Evolutionary conservation across 164 flowering plant species (phyloP).

Genomic region (Houttuynia cordata): DNA sequence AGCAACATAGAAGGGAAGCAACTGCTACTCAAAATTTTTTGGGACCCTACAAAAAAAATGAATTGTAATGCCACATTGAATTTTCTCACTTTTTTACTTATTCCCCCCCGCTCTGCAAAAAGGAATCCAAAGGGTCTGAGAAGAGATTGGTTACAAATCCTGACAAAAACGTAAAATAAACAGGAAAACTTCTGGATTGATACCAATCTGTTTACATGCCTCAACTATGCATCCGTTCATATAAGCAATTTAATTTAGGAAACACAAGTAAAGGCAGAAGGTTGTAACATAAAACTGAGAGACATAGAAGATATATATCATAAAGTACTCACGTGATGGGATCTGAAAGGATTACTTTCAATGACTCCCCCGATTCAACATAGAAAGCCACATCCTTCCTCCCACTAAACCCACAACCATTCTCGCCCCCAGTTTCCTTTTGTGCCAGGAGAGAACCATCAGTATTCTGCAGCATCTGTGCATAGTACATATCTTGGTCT

Average conservation of each 20-base stretch:
- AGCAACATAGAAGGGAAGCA: no score
- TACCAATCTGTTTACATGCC: no score
- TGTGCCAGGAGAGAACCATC: conserved; percentile 33
- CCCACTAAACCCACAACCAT: conserved; percentile 58
- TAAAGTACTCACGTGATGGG: conserved; percentile 63
- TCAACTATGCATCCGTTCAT: neutral
- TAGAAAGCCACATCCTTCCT: conserved; percentile 41
- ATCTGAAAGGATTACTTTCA: conserved; percentile 67
- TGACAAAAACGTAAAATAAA: no score
- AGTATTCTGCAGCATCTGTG: conserved; percentile 40
- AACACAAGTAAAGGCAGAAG: neutral
- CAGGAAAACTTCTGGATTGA: no score
- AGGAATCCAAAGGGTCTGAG: no score
- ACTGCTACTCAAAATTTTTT: no score
- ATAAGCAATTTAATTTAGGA: neutral
- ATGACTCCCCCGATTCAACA: conserved; percentile 52
- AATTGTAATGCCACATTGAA: no score
- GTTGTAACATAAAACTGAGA: neutral
- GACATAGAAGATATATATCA: no score
- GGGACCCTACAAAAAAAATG: no score
- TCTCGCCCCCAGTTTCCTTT: conserved; percentile 46
- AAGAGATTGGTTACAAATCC: no score
- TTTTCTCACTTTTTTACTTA: no score
- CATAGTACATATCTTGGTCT: conserved; percentile 37
- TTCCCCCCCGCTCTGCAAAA: no score